A percentile compares a stretch with the other conserved stretches of the same genome.
Evolutionary conservation across 2,329 filamentous ascomycete genomes (phyloP).

Genomic region (Coleophoma eucalyptorum): DNA sequence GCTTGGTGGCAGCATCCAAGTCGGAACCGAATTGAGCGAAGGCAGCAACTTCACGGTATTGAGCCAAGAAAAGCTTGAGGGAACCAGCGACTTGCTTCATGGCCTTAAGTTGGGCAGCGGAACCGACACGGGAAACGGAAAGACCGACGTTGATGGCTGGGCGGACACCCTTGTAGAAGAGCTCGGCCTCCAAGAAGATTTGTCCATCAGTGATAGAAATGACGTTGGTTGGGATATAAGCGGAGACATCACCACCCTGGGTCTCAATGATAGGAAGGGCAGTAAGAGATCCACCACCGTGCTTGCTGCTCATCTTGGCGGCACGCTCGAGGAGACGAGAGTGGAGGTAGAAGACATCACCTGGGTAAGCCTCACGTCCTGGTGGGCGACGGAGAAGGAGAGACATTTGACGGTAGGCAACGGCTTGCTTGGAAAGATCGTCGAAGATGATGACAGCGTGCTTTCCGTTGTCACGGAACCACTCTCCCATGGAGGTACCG

Average conservation of each 20-base stretch:
- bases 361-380: constrained; percentile 98
- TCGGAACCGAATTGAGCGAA: constrained; percentile 99
- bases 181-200: constrained; percentile 98
- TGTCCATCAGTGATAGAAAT: constrained; percentile 99
- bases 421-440: constrained; percentile 96
- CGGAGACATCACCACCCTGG: constrained; percentile 99
- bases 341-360: constrained; percentile 99
- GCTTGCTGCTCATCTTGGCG: constrained; percentile 97
- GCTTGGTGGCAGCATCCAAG: constrained; percentile 97
- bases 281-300: constrained; percentile 93
- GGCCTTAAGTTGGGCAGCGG: constrained; percentile 98
- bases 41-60: constrained; percentile 99
- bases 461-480: constrained; percentile 79
- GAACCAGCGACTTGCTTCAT: constrained; percentile 99
- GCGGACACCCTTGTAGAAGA: constrained; percentile 99
- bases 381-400: constrained; percentile 95
- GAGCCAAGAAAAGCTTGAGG: constrained; percentile 99
- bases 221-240: constrained; percentile 99
- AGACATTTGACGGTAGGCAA: constrained; percentile 98
- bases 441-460: constrained; percentile 91
- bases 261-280: constrained; percentile 98
- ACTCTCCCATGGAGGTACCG: constrained; percentile 47
- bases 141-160: constrained; percentile 99
- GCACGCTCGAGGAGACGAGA: constrained; percentile 99
- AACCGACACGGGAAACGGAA: constrained; percentile 99